Base-by-base conservation (phyloP, 176 grass and related monocot species). In the Cymbopogon citratus region DNA sequence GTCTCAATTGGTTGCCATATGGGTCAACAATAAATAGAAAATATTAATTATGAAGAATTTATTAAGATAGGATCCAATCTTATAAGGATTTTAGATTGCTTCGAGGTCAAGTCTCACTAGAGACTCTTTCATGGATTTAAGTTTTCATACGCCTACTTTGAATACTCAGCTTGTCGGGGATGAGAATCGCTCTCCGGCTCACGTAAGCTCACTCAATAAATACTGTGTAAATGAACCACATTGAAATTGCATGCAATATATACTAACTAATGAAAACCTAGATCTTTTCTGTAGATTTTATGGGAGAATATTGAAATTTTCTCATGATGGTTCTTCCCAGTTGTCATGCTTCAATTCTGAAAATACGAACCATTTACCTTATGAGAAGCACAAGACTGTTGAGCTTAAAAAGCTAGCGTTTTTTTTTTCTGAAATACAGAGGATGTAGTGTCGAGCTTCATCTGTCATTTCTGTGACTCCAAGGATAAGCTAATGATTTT, bases 401-500 rank as follows among this genome's bases (percentile, higher is more conserved):
- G 44, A 76, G 67, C 56, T 24, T 16, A 15, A 83, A 66, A 66
- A 36, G 57, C 56, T 87, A 46, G 84, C 8, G 24, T 8, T 39
- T 12, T 93, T 82, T 77, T 80, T 80, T 80, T 29, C 75, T 40
- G 44, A 46, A 14, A 33, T 71, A 25, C 87, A 99, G 97, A 91
- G 93, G 97, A 56, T 75, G 97, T 80, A 93, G 83, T 29, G 91
- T 99, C 83, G 97, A 99, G 66, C 97, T 99, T 78, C 91, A 95
- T 52, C 41, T 90, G 29, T 90, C 93, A 77, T 99, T 99, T 90
- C 78, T 95, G 33, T 89, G 92, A 48, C 92, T 99, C 46, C 97
- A 99, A 85, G 97, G 87, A 71, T 89, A 93, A 87, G 97, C 92
- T 70, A 99, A 83, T 91, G 97, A 99, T 81, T 99, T 99, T 76